Evolutionary conservation across 1,284 basidiomycete species (phyloP).

Genomic region (Apiotrichum sp.): DNA sequence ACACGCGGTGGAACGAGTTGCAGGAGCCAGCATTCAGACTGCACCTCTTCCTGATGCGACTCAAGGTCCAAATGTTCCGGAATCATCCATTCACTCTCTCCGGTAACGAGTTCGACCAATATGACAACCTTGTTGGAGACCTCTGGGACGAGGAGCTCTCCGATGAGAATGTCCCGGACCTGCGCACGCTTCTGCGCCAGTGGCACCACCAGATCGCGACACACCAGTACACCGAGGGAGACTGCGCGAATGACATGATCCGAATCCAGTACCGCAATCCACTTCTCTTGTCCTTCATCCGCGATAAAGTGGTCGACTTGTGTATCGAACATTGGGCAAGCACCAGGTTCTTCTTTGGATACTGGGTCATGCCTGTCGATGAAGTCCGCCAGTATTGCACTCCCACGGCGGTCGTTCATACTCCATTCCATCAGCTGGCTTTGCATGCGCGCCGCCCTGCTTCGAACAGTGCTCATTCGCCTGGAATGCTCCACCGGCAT

Average conservation of each 20-base stretch:
- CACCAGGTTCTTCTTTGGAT: conserved; percentile 23
- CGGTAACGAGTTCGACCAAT: background rate
- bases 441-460: background rate
- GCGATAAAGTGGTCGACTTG: conserved; percentile 10
- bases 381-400: conserved; percentile 21
- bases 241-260: conserved; percentile 2
- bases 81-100: background rate
- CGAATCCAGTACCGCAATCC: background rate
- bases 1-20: conserved; percentile 23
- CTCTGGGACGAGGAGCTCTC: conserved; percentile 5
- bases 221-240: conserved; percentile 4
- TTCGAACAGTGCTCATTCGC: too few relatives aligned
- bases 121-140: background rate
- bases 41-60: conserved; percentile 7
- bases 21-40: conserved; percentile 9
- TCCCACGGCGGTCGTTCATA: background rate
- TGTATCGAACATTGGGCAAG: conserved; percentile 21
- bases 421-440: conserved; percentile 1
- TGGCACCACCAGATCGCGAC: conserved; percentile 8
- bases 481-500: background rate
- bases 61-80: background rate
- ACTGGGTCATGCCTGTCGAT: conserved; percentile 31
- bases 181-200: background rate
- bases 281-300: conserved; percentile 6
- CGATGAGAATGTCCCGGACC: background rate